phyloP scores from a whole-genome alignment of 2,329 filamentous ascomycete species.

The Aspergillus fischeri region DNA sequence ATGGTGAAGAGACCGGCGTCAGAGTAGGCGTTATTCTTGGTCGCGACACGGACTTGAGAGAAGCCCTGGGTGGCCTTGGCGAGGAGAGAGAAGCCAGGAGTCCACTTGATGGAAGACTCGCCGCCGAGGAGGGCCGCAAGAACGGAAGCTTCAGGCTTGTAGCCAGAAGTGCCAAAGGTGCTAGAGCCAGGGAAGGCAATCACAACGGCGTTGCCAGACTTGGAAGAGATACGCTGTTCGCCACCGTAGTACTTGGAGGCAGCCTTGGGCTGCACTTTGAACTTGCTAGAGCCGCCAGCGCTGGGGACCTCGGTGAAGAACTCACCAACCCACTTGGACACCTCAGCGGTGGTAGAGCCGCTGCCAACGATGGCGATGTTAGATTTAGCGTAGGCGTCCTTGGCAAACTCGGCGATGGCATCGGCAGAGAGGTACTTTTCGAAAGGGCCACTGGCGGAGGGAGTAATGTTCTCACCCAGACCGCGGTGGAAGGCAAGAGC shows the following conservation, averaged over 20 bases:
- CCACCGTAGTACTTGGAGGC: slow-evolving; percentile 88
- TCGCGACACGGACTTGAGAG: slow-evolving; percentile 64
- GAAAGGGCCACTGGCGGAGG: slow-evolving; percentile 66
- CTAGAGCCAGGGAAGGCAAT: slow-evolving; percentile 91
- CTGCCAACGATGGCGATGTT: slow-evolving; percentile 92
- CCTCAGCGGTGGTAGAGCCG: slow-evolving; percentile 69
- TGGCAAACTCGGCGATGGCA: slow-evolving; percentile 70
- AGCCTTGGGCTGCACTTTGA: slow-evolving; percentile 54
- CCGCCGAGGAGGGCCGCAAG: slow-evolving; percentile 87
- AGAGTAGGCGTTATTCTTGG: slow-evolving; percentile 81
- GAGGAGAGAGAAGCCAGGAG: slow-evolving; percentile 84
- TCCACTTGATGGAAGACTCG: slow-evolving; percentile 91
- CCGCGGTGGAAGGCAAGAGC: slow-evolving; percentile 87
- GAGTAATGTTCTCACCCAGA: slow-evolving; percentile 74
- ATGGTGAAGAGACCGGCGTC: slow-evolving; percentile 88
- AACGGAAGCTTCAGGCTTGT: slow-evolving; percentile 87
- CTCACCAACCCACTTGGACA: slow-evolving; percentile 86
- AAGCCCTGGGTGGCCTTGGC: slow-evolving; percentile 69
- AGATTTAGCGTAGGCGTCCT: slow-evolving; percentile 76
- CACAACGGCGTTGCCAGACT: slow-evolving; percentile 74
- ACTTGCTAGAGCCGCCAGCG: slow-evolving; percentile 45
- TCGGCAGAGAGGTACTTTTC: slow-evolving; percentile 77
- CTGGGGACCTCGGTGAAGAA: slow-evolving; percentile 76
- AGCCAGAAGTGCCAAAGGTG: slow-evolving; percentile 63
- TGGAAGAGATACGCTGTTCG: slow-evolving; percentile 81